Percentiles rank a stretch among this genome's conserved stretches.
These are phyloP conservation scores for Mantamonas sphyraenae DNA, from an alignment of 78 protist species.

Conservation along the genomic window DNA sequence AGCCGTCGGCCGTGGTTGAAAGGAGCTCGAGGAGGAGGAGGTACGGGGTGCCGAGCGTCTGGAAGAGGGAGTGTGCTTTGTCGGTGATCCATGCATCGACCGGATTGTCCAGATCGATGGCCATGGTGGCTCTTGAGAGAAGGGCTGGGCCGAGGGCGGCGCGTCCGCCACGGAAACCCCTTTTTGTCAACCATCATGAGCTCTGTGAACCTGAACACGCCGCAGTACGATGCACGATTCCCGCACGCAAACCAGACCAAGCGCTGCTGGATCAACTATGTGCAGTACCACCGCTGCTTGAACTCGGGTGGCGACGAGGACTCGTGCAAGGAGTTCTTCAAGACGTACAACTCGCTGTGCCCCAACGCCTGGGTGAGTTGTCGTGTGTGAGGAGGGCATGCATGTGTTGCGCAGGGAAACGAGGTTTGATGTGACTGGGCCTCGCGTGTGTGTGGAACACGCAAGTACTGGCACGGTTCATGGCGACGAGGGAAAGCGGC, in stretches of 20 bases:
- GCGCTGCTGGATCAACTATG: conserved; percentile 43
- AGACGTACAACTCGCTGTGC: background rate
- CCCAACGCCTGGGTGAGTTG: background rate
- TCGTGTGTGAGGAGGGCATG: background rate
- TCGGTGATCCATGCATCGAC: too few species aligned
- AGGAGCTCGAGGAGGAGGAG: too few species aligned
- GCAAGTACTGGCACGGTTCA: too few species aligned
- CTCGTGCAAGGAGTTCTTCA: conserved; percentile 12
- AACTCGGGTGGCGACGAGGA: conserved; percentile 18
- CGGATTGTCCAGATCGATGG: too few species aligned
- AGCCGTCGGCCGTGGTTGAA: too few species aligned
- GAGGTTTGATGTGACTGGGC: too few species aligned
- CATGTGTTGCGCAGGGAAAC: conserved; percentile 4
- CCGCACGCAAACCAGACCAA: conserved; percentile 42
- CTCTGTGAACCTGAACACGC: conserved; percentile 15
- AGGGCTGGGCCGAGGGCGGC: too few species aligned
- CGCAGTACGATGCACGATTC: conserved; percentile 36
- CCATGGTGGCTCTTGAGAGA: too few species aligned
- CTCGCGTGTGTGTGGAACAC: background rate
- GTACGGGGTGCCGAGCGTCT: too few species aligned
- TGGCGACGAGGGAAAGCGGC: too few species aligned
- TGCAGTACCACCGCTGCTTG: conserved; percentile 20
- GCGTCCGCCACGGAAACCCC: too few species aligned
- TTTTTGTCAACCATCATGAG: conserved; percentile 9
- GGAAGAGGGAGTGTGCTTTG: too few species aligned